Evolutionary conservation across 495 filamentous ascomycete genomes (phyloP), one percentile per base, ranked within the genome.

Genomic region (Saxophila tyrrhenica): DNA sequence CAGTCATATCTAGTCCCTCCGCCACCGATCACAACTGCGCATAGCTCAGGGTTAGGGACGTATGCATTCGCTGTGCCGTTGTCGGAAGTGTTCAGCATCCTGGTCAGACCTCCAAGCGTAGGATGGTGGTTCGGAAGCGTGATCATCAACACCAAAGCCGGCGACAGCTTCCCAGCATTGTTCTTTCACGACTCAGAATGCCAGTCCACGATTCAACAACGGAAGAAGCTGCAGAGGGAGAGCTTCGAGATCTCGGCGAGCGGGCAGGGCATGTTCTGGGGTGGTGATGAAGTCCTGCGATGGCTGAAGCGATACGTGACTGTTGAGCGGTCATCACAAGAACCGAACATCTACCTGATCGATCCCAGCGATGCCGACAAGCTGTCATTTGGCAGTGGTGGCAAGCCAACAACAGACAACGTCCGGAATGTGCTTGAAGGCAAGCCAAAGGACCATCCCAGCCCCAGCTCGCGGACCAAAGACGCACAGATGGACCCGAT

Each of bases 101-200:
- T 95, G 9, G 84, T 98, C 20, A 81, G 92, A 8, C 92, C 94
- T 7, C 92, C 92, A 17, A 95, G 87, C 67, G 66, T 95, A 17
- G 92, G 92, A 21, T 98, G 92, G 92, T 97, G 94, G 92, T 96
- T 89, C 68, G 92, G 92, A 39, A 94, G 87, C 61, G 61, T 97
- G 2, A 85, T 98, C 39, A 87, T 97, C 68, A 97, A 97, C 61
- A 87, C 86, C 0, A 74, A 87, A 5, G 83, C 83, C 1, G 92
- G 94, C 2, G 88, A 96, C 66, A 86, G 82, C 64, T 96, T 96
- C 62, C 92, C 92, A 0, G 88, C 94, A 10, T 73, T 98, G 3
- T 98, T 98, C 69, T 98, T 98, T 69, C 92, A 98, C 60, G 92
- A 98, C 62, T 85, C 78, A 51, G 94, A 98, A 74, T 98, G 92